These are phyloP conservation scores for Apophysomyces variabilis DNA, from an alignment of 371 early-diverging fungal genomes.

Conservation along the genomic window DNA sequence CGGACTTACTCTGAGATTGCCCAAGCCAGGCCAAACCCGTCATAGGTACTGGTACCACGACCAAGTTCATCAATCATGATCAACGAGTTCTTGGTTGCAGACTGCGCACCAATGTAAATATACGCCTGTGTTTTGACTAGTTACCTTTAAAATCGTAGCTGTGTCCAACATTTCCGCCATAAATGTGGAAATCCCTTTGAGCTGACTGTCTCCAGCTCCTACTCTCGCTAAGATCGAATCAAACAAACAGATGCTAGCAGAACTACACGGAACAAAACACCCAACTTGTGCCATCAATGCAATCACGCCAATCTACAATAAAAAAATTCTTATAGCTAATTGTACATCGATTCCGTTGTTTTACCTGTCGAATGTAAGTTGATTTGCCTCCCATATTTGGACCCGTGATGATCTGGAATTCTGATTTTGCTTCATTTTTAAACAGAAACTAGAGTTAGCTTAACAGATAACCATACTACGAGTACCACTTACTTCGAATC, in stretches of 20 bases:
- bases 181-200: constrained; percentile 97
- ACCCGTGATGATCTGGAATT: constrained; percentile 89
- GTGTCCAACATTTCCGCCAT: constrained; percentile 99
- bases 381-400: constrained; percentile 98
- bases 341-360: not conserved
- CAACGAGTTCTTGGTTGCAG: constrained; percentile 86
- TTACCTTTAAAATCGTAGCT: constrained; percentile 85
- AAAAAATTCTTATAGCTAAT: not conserved
- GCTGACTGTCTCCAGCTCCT: constrained; percentile 96
- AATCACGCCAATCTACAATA: constrained; percentile 81
- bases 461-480: constrained; percentile 7
- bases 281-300: constrained; percentile 98
- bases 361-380: constrained; percentile 88
- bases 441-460: not conserved
- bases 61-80: constrained; percentile 99
- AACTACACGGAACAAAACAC: constrained; percentile 94
- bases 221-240: constrained; percentile 95
- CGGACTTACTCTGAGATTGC: constrained; percentile 89
- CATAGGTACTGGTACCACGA: constrained; percentile 98
- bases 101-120: constrained; percentile 30
- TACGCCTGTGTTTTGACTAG: not conserved
- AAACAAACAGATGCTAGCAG: constrained; percentile 82
- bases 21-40: constrained; percentile 98
- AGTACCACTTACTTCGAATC: constrained; percentile 54
- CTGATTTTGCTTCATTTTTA: constrained; percentile 47